Evolutionary conservation across 768 basidiomycete genomes (phyloP).

Genomic region (Suillus spraguei): DNA sequence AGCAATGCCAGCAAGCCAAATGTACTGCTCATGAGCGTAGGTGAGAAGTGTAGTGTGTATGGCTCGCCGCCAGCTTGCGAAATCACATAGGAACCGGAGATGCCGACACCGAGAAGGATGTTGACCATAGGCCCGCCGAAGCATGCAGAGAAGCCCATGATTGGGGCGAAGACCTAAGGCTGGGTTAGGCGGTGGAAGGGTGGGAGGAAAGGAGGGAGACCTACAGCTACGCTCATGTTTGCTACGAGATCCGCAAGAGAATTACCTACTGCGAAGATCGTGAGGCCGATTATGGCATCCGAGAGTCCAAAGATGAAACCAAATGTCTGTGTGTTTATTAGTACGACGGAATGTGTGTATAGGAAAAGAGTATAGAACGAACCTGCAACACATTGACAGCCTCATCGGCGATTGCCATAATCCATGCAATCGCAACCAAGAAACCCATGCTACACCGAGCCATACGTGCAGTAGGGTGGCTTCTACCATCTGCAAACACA

Average conservation of each 20-base stretch:
- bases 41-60: conserved; percentile 76
- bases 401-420: conserved; percentile 97
- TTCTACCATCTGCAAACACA: conserved; percentile 60
- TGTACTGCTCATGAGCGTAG: conserved; percentile 82
- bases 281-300: conserved; percentile 95
- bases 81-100: conserved; percentile 88
- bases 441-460: conserved; percentile 91
- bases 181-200: not conserved
- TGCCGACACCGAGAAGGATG: conserved; percentile 87
- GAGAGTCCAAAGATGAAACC: conserved; percentile 95
- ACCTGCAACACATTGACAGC: conserved; percentile 91
- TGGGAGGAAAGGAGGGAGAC: conserved; percentile 24
- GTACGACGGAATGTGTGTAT: conserved; percentile 4
- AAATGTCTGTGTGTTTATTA: conserved; percentile 64
- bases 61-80: conserved; percentile 55
- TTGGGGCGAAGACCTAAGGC: conserved; percentile 74
- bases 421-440: conserved; percentile 90
- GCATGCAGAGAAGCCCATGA: conserved; percentile 96
- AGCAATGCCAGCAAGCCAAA: conserved; percentile 81
- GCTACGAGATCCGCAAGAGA: conserved; percentile 96
- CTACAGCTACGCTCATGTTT: conserved; percentile 90
- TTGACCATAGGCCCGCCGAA: conserved; percentile 94
- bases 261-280: conserved; percentile 96
- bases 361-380: conserved; percentile 18
- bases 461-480: conserved; percentile 58